These are phyloP conservation scores for Picea abies DNA, from an alignment of 83 land plant species.

Conservation along the genomic window DNA sequence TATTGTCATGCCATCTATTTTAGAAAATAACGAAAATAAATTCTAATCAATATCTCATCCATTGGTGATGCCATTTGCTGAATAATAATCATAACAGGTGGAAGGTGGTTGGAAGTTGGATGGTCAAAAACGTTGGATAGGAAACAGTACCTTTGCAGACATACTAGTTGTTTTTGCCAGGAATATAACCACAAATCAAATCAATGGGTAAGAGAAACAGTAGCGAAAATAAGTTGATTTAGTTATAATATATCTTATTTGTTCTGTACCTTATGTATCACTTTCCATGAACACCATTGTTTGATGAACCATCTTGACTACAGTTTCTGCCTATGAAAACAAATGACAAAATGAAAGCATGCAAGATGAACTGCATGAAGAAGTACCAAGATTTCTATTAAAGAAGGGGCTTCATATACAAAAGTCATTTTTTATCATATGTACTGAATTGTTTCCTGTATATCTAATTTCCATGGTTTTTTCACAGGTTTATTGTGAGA, in stretches of 20 bases:
- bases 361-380: no score
- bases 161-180: constrained; percentile 85
- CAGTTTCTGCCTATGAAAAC: neutral
- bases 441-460: neutral
- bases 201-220: constrained; percentile 71
- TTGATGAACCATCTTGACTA: neutral
- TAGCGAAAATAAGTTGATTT: neutral
- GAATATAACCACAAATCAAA: constrained; percentile 80
- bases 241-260: neutral
- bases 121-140: constrained; percentile 97
- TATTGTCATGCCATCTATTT: neutral
- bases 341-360: no score
- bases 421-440: neutral
- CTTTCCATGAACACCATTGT: neutral
- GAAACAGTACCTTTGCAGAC: constrained; percentile 97
- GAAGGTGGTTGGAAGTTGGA: constrained; percentile 87
- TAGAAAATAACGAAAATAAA: neutral
- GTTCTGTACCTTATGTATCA: neutral
- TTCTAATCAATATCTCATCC: neutral
- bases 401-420: neutral
- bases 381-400: neutral
- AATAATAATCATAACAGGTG: constrained; percentile 43
- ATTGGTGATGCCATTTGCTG: neutral
- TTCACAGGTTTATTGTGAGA: constrained; percentile 78
- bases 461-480: neutral